These are phyloP conservation scores for Hortaea werneckii DNA, from an alignment of 2,329 filamentous ascomycete species.

Conservation along the genomic window DNA sequence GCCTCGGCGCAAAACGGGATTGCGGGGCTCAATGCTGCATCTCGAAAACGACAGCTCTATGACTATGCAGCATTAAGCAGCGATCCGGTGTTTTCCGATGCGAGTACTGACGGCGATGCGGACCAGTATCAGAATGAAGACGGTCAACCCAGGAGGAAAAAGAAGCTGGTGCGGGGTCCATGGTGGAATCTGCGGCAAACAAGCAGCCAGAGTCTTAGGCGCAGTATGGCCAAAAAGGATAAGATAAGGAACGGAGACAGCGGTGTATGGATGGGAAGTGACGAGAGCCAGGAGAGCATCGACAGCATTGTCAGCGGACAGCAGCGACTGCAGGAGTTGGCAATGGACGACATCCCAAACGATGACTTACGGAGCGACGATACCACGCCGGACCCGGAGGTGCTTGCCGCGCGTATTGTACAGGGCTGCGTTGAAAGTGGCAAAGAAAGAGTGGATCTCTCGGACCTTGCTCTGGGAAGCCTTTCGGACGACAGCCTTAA, in stretches of 20 bases:
- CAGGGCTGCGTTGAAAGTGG: conserved; percentile 41
- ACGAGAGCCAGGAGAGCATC: conserved; percentile 34
- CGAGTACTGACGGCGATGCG: conserved; percentile 42
- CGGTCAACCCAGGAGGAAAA: conserved; percentile 44
- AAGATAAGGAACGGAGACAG: conserved; percentile 54
- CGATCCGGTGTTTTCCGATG: conserved; percentile 63
- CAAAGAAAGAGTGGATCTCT: conserved; percentile 51
- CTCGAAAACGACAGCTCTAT: conserved; percentile 22
- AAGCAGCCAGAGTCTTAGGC: conserved; percentile 6
- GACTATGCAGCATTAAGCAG: conserved; percentile 44
- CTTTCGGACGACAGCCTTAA: conserved; percentile 49
- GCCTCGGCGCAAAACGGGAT: conserved; percentile 5
- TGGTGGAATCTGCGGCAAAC: conserved; percentile 47
- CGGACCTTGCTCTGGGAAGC: conserved; percentile 41
- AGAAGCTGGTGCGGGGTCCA: conserved; percentile 53
- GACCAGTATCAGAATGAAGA: conserved; percentile 39
- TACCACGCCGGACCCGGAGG: conserved; percentile 7
- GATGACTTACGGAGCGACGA: background rate
- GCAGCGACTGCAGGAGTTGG: conserved; percentile 4
- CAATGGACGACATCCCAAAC: conserved; percentile 2
- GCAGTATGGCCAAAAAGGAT: conserved; percentile 34
- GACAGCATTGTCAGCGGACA: conserved; percentile 6
- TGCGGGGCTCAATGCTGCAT: conserved; percentile 2
- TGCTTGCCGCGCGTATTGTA: conserved; percentile 15
- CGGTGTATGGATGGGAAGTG: conserved; percentile 59